Base-by-base conservation (phyloP, 2,329 filamentous ascomycete genomes). In the Rutstroemia sp. region DNA sequence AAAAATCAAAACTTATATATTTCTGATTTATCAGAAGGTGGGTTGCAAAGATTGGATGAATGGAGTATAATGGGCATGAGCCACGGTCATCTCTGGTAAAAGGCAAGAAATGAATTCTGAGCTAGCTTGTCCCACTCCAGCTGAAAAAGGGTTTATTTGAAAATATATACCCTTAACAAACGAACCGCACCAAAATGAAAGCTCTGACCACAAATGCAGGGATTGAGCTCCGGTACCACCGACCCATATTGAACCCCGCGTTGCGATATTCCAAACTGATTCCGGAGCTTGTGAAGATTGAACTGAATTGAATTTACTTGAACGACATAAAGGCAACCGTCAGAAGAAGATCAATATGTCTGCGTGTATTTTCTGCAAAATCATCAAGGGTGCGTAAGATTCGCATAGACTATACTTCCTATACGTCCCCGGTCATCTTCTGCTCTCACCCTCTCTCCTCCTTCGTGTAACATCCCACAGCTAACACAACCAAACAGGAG, bases 351-450 rank as follows among this genome's bases (percentile, higher is more conserved):
- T n/a, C 25, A 9, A 65, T 58, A 81, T 82, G 76, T 57, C 62
- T 16, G 79, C 86, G 54, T 99, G 94, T 72, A 90, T 97, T 70
- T 99, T 99, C 78, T 99, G 94, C 81, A 95, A 90, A 73, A 97
- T 99, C 71, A 87, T 99, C 77, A 95, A 95, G 81, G 92, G 92
- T 78, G 9, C 30, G 30, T 34, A 12, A 12, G 30, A 1, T 14
- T 12, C 10, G 12, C 10, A 34, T 34, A 12, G 9, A 12, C 30
- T 12, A 34, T 34, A 8, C 27, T 30, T 30, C 6, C 25, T 27
- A 27, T 27, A 27, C 25, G 25, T 27, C 25, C 25, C 25, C 2
- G 1, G 25, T 27, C 16, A 5, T 37, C 16, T 16, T 7, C 6
- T 10, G 5, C 19, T 17, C 38, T 3, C 21, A 14, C 9, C 16